phyloP scores from a whole-genome alignment of 2,329 filamentous ascomycete species.

The Elsinoe perseae region DNA sequence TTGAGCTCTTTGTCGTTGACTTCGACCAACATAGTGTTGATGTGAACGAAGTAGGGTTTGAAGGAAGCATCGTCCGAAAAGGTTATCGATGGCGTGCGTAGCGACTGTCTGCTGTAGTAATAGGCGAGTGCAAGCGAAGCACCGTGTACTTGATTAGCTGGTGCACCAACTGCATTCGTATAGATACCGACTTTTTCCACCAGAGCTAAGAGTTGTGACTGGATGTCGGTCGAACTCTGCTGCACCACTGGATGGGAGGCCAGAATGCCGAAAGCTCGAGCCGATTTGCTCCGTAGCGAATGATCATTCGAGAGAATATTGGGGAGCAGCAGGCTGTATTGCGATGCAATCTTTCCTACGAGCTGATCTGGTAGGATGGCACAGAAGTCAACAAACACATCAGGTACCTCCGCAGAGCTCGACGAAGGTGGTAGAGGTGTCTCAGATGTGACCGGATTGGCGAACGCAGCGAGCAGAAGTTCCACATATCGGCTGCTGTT shows the following conservation, averaged over 20 bases:
- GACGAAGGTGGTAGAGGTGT: slow-evolving; percentile 4
- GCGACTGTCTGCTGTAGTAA: slow-evolving; percentile 49
- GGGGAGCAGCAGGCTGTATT: slow-evolving; percentile 48
- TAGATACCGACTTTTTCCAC: slow-evolving; percentile 44
- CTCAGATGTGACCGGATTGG: slow-evolving; percentile 6
- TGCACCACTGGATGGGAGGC: slow-evolving; percentile 50
- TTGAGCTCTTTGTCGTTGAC: slow-evolving; percentile 50
- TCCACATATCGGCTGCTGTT: neutral
- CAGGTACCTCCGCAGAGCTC: slow-evolving; percentile 16
- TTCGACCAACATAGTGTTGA: slow-evolving; percentile 47
- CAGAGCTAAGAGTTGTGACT: slow-evolving; percentile 40
- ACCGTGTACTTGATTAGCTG: slow-evolving; percentile 53
- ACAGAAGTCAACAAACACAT: slow-evolving; percentile 47
- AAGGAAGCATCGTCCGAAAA: slow-evolving; percentile 24
- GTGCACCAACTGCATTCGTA: slow-evolving; percentile 53
- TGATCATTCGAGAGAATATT: slow-evolving; percentile 65
- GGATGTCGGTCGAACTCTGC: slow-evolving; percentile 35
- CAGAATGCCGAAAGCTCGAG: slow-evolving; percentile 68
- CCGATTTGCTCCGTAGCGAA: slow-evolving; percentile 57
- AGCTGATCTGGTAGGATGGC: slow-evolving; percentile 48
- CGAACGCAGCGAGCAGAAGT: slow-evolving; percentile 18
- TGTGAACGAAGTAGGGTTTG: slow-evolving; percentile 35
- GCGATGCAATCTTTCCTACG: slow-evolving; percentile 44
- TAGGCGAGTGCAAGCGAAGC: slow-evolving; percentile 52
- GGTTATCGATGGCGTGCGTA: slow-evolving; percentile 33